Evolutionary conservation across 148 eudicot genomes (phyloP), one percentile per base, ranked within the genome.

Genomic region (Pharnaceum exiguum): DNA sequence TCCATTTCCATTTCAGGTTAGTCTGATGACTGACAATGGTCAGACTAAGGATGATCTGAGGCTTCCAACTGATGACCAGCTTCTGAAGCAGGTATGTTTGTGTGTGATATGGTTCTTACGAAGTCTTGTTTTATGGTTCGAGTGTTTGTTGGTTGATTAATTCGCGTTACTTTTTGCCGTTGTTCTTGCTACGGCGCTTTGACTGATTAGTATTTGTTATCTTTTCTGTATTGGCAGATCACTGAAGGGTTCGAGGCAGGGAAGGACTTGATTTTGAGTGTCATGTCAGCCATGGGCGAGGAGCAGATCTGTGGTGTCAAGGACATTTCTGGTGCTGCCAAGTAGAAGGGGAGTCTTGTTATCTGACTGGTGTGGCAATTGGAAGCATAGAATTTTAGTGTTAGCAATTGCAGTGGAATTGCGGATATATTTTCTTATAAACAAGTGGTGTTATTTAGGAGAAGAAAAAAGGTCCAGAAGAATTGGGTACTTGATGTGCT

Each of bases 211-310:
- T n/a, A n/a, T n/a, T n/a, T n/a, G n/a, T n/a, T n/a, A n/a, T 23
- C 16, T 10, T 15, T 19, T 55, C 0, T 35, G 33, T 3, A 12
- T 21, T 23, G 8, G 59, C 86, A 84, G 90, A 73, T 84, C 62
- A 71, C 71, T 76, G 83, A 74, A 48, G 86, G 84, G 15, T 81
- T 84, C 63, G 75, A 64, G 2, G 86, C 78, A 29, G 86, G 90
- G 18, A 82, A 85, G 46, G 87, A 82, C 70, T 63, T 85, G 38
- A 80, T 85, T 32, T 77, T 85, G 72, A 51, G 70, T 17, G 82
- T 82, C 62, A 77, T 79, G 87, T 74, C 76, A 23, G 78, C 87
- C 31, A 83, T 83, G 89, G 89, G 85, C 31, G 89, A 79, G 73
- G 91, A 85, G 65, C 87, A 85, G 70, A 85, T 85, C 57, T 69